These are phyloP conservation scores for Aspergillus udagawae DNA, from an alignment of 2,329 filamentous ascomycete species.

Conservation along the genomic window DNA sequence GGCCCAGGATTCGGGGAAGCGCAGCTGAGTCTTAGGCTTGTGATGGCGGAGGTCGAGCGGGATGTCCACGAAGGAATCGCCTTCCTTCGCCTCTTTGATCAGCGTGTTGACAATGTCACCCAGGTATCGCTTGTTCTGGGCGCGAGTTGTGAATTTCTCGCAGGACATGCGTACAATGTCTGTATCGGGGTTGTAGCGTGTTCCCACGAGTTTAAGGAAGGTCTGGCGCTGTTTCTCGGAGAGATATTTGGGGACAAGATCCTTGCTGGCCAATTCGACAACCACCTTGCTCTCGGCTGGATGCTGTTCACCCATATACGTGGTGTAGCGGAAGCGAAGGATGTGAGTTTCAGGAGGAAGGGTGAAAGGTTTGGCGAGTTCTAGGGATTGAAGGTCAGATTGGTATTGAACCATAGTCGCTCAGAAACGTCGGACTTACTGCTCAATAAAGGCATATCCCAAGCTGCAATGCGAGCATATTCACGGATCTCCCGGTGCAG, in stretches of 20 bases:
- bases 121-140: constrained; percentile 96
- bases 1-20: constrained; percentile 79
- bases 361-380: constrained; percentile 78
- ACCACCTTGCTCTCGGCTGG: constrained; percentile 92
- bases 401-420: constrained; percentile 13
- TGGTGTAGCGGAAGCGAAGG: constrained; percentile 93
- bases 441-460: constrained; percentile 90
- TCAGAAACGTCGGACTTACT: constrained; percentile 54
- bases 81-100: constrained; percentile 71
- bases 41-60: constrained; percentile 87
- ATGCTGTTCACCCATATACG: constrained; percentile 90
- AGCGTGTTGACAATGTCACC: constrained; percentile 72
- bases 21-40: constrained; percentile 60
- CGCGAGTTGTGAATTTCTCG: constrained; percentile 81
- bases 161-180: constrained; percentile 84
- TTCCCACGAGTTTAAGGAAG: constrained; percentile 79
- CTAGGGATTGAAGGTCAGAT: constrained; percentile 44
- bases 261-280: constrained; percentile 74
- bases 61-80: constrained; percentile 82
- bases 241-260: constrained; percentile 60
- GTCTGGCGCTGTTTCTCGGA: constrained; percentile 67
- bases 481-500: constrained; percentile 83
- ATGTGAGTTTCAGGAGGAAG: constrained; percentile 62
- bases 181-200: constrained; percentile 81
- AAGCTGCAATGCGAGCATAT: constrained; percentile 80